A percentile compares a stretch with the other conserved stretches of the same genome.
phyloP scores from a whole-genome alignment of 2,329 filamentous ascomycete genomes.

The Fusarium abutilonis region DNA sequence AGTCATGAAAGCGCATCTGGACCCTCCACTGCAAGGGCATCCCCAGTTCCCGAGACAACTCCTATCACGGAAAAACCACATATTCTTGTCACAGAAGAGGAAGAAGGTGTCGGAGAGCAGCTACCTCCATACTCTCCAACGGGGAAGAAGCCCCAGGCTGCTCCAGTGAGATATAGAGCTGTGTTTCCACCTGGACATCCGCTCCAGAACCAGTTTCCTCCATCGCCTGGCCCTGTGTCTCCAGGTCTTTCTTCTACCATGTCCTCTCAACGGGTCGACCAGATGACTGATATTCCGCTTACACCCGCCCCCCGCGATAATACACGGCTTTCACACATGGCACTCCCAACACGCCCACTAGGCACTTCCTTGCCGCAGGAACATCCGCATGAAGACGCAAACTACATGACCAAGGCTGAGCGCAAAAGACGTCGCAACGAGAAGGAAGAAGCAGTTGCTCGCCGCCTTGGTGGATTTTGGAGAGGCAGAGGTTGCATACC shows the following conservation, averaged over 20 bases:
- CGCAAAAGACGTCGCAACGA: constrained; percentile 66
- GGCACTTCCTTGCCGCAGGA: constrained; percentile 59
- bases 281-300: constrained; percentile 67
- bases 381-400: constrained; percentile 55
- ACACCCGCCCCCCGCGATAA: constrained; percentile 52
- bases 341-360: constrained; percentile 56
- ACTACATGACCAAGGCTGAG: constrained; percentile 58
- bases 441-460: constrained; percentile 71
- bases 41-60: constrained; percentile 22
- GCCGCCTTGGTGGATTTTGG: constrained; percentile 69
- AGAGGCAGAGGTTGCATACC: constrained; percentile 72
- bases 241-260: constrained; percentile 70
- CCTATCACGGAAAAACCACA: constrained; percentile 51
- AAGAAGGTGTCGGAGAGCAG: constrained; percentile 48
- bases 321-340: constrained; percentile 32
- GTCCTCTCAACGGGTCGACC: constrained; percentile 69
- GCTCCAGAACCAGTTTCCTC: constrained; percentile 59
- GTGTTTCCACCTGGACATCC: constrained; percentile 67
- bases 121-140: constrained; percentile 68
- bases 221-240: constrained; percentile 69
- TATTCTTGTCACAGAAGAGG: constrained; percentile 53
- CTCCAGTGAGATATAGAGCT: constrained; percentile 62
- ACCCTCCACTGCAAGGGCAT: constrained; percentile 36
- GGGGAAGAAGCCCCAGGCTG: constrained; percentile 49
- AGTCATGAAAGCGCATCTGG: constrained; percentile 23